These are phyloP conservation scores for Gardenia jasminoides DNA, from an alignment of 257 asterid species.

Conservation along the genomic window DNA sequence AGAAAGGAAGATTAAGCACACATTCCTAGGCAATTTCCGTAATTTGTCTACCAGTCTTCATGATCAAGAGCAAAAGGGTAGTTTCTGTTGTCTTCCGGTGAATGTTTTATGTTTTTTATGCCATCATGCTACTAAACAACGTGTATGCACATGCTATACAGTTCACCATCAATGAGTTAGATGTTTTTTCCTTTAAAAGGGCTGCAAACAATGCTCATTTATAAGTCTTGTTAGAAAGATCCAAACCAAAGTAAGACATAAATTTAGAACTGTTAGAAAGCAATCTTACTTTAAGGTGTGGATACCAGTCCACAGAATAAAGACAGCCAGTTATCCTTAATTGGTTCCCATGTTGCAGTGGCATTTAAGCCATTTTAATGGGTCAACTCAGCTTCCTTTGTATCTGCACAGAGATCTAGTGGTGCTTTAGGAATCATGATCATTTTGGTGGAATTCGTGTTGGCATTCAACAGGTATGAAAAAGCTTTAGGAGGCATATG, in stretches of 20 bases:
- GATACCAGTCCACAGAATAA: not conserved
- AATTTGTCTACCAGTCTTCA: not conserved
- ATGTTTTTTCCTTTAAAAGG: not conserved
- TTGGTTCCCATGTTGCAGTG: not conserved
- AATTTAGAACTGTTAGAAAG: not conserved
- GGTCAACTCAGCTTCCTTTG: not conserved
- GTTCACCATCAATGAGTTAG: not conserved
- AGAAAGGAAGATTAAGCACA: not conserved
- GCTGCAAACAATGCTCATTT: not conserved
- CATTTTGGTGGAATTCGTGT: constrained; percentile 11
- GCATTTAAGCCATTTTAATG: not conserved
- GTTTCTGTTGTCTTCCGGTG: not conserved
- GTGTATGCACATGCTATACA: not conserved
- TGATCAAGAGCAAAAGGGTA: not conserved
- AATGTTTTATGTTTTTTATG: not conserved
- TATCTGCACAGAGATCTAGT: not conserved
- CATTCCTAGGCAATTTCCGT: not conserved
- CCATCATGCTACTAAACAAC: not conserved
- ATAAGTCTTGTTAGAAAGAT: not conserved
- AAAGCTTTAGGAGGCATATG: constrained; percentile 82
- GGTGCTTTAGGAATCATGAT: not conserved
- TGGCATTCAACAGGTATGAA: constrained; percentile 41
- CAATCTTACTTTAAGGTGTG: not conserved
- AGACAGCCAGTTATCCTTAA: not conserved
- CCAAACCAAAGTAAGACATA: not conserved